phyloP scores from a whole-genome alignment of 257 asterid genomes.

The Misopates orontium region DNA sequence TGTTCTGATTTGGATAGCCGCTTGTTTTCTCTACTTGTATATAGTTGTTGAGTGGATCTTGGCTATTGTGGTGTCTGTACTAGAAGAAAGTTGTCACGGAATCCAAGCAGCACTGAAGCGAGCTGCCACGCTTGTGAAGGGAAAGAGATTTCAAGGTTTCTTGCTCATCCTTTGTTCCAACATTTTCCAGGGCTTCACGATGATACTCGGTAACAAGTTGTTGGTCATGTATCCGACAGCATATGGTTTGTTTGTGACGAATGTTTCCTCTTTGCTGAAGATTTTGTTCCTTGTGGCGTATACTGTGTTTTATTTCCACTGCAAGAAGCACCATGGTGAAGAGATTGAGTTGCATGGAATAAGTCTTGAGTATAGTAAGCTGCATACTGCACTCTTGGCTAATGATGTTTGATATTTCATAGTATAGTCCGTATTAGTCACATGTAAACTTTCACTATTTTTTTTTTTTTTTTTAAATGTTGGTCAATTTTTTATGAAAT shows the following conservation, averaged over 20 bases:
- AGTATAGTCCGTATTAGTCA: too few species aligned
- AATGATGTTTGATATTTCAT: too few species aligned
- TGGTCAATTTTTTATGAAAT: too few species aligned
- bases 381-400: too few species aligned
- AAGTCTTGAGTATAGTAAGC: too few species aligned
- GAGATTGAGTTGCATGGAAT: too few species aligned
- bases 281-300: slow-evolving; percentile 19
- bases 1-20: background rate
- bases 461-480: too few species aligned
- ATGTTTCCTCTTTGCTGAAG: slow-evolving; percentile 31
- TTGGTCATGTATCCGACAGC: background rate
- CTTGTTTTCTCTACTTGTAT: slow-evolving; percentile 27
- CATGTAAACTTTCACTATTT: too few species aligned
- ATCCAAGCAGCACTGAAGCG: slow-evolving; percentile 40
- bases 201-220: slow-evolving; percentile 16
- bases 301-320: slow-evolving; percentile 17
- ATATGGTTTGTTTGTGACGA: slow-evolving; percentile 22
- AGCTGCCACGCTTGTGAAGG: slow-evolving; percentile 39
- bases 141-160: slow-evolving; percentile 46
- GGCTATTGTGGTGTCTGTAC: slow-evolving; percentile 38
- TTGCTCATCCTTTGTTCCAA: slow-evolving; percentile 31
- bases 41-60: slow-evolving; percentile 3
- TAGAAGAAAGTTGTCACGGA: slow-evolving; percentile 49
- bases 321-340: slow-evolving; percentile 23
- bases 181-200: slow-evolving; percentile 18